phyloP scores from a whole-genome alignment of 176 grass and related monocot species.

The Carex cristatella region DNA sequence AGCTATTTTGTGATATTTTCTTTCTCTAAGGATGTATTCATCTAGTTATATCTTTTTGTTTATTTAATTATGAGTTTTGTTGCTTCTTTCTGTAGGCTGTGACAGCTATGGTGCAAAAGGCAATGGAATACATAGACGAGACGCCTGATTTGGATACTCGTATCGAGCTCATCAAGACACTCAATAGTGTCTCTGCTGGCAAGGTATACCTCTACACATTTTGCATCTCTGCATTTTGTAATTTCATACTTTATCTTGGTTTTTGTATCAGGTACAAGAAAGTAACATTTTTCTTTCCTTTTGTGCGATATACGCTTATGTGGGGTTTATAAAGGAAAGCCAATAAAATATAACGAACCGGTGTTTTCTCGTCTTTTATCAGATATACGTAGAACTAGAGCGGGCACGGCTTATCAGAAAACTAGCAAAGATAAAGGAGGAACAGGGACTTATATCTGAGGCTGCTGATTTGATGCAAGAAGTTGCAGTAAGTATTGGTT shows the following conservation, averaged over 20 bases:
- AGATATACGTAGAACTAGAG: conserved; percentile 99
- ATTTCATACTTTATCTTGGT: background rate
- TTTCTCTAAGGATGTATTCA: background rate
- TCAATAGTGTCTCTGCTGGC: conserved; percentile 86
- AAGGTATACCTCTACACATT: conserved; percentile 46
- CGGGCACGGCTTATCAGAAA: conserved; percentile 92
- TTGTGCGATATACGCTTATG: background rate
- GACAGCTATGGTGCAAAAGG: conserved; percentile 82
- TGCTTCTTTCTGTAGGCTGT: conserved; percentile 53
- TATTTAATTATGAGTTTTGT: background rate
- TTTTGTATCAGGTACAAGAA: background rate
- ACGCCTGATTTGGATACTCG: conserved; percentile 77
- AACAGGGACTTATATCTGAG: conserved; percentile 72
- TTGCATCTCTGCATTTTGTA: background rate
- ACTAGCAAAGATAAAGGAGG: conserved; percentile 95
- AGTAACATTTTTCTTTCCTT: background rate
- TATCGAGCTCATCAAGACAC: conserved; percentile 84
- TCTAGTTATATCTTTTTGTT: background rate
- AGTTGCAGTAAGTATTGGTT: conserved; percentile 66
- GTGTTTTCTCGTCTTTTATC: background rate
- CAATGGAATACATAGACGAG: conserved; percentile 94
- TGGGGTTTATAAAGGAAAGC: background rate
- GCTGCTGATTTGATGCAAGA: conserved; percentile 99
- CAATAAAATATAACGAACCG: background rate
- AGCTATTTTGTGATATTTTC: background rate